Base-by-base conservation (phyloP, 2,329 filamentous ascomycete species). In the Colletotrichum somersetense region DNA sequence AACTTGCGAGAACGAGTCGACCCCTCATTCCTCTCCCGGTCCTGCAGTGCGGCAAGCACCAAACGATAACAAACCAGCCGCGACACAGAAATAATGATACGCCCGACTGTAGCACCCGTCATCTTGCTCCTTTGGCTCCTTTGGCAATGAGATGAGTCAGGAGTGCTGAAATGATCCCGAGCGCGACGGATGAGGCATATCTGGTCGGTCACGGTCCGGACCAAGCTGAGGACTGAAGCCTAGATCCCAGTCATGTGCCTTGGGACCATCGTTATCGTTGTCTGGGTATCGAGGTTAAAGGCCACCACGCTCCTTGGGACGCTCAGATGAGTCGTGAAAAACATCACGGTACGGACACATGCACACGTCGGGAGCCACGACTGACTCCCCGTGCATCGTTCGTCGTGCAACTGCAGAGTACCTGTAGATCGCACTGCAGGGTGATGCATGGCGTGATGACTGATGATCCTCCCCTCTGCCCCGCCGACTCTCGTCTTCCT, bases 351-450 rank as follows among this genome's bases (percentile, higher is more conserved):
- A 10, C 35, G 8, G 11, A 38, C 11, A 20, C 10, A 44, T 7
- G 42, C 18, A 23, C n/a, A 4, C 30, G 10, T 33, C 14, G 23
- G n/a, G 11, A 42, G 38, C 53, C 35, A 5, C 44, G 50, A 59
- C 63, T 16, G n/a, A 10, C 11, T 38, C 33, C 57, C 46, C 57
- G 38, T 33, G 44, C 44, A 57, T 46, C 55, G n/a, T 52, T 30
- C 26, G 11, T 57, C 12, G 46, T 48, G 46, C 46, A 20, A 12
- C 46, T 48, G 10, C 46, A 23, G 46, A 48, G 46, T 23, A 48
- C n/a, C 46, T 48, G 58, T 35, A 68, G 59, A 69, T 72, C 46
- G 23, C 59, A 42, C 48, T 44, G 66, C 66, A 64, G 44, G 69
- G 46, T 48, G 23, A 48, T 65, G 66, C 59, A 50, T 55, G 67